Evolutionary conservation across 805 yeast species (phyloP).

Genomic region (Yamadazyma takamatsuzukensis): DNA sequence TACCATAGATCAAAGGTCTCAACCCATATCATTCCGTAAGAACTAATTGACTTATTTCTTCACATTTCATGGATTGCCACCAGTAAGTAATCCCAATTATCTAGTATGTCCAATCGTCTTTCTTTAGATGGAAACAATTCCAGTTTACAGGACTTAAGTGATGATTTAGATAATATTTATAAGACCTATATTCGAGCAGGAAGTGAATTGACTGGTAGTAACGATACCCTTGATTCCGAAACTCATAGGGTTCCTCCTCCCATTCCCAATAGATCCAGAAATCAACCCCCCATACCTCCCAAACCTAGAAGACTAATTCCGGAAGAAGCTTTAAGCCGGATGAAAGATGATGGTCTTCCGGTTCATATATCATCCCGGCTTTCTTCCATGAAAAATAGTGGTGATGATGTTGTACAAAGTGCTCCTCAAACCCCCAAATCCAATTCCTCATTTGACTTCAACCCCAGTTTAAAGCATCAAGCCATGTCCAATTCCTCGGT

Average conservation of each 20-base stretch:
- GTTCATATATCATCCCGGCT: slow-evolving; percentile 24
- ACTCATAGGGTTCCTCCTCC: slow-evolving; percentile 13
- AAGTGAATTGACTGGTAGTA: slow-evolving; percentile 20
- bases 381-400: slow-evolving; percentile 17
- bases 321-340: slow-evolving; percentile 3
- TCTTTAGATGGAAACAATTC: slow-evolving; percentile 1
- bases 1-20: too few relatives aligned
- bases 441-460: slow-evolving; percentile 30
- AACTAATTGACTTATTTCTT: too few relatives aligned
- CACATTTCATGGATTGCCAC: too few relatives aligned
- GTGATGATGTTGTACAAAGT: slow-evolving; percentile 15
- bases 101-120: slow-evolving; percentile 1
- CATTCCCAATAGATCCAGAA: too few relatives aligned
- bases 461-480: slow-evolving; percentile 15
- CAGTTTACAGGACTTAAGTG: slow-evolving; percentile 10
- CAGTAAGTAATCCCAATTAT: too few relatives aligned
- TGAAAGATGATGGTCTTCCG: slow-evolving; percentile 7
- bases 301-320: slow-evolving; percentile 8
- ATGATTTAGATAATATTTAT: slow-evolving; percentile 25
- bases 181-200: slow-evolving; percentile 13
- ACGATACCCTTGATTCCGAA: slow-evolving; percentile 27
- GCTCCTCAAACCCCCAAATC: slow-evolving; percentile 32
- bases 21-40: too few relatives aligned
- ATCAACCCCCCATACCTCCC: too few relatives aligned
- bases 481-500: slow-evolving; percentile 33